Conservation (phyloP, 768 basidiomycete species). For the Pulveroboletus sp. region DNA sequence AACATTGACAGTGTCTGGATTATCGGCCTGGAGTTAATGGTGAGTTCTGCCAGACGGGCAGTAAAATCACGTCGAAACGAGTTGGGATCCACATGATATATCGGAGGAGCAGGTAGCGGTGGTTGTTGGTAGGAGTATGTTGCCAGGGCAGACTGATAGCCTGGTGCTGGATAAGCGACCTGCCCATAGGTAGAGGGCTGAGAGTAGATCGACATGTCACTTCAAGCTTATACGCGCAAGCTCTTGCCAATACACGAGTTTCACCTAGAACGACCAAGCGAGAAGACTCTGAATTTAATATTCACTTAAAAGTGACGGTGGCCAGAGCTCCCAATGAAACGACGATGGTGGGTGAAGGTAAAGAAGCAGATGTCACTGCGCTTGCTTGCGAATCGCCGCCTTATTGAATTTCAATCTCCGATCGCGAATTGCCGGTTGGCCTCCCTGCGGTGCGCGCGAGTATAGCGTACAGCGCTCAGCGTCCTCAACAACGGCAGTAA, state of each 20-base stretch:
- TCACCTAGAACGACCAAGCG: constrained; percentile 31
- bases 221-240: constrained; percentile 36
- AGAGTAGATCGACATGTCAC: constrained; percentile 61
- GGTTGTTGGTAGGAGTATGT: constrained; percentile 48
- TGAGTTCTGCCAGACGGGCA: constrained; percentile 71
- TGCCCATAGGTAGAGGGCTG: constrained; percentile 58
- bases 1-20: constrained; percentile 91
- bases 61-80: constrained; percentile 78
- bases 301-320: constrained; percentile 48
- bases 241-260: constrained; percentile 31
- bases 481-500: constrained; percentile 24
- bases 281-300: constrained; percentile 39
- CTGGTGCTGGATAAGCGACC: constrained; percentile 46
- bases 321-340: constrained; percentile 35
- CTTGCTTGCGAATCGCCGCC: constrained; percentile 24
- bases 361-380: constrained; percentile 30
- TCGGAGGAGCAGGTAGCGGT: constrained; percentile 38
- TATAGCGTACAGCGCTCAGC: constrained; percentile 12
- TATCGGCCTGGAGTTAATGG: constrained; percentile 90
- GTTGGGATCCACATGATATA: constrained; percentile 58
- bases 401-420: constrained; percentile 35
- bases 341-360: constrained; percentile 46
- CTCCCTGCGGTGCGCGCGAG: constrained; percentile 4
- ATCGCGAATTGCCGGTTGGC: constrained; percentile 25
- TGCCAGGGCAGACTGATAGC: constrained; percentile 43